A percentile compares a stretch with the other conserved stretches of the same genome.
phyloP scores from a whole-genome alignment of 768 basidiomycete genomes.

The Lactifluus rugatus region DNA sequence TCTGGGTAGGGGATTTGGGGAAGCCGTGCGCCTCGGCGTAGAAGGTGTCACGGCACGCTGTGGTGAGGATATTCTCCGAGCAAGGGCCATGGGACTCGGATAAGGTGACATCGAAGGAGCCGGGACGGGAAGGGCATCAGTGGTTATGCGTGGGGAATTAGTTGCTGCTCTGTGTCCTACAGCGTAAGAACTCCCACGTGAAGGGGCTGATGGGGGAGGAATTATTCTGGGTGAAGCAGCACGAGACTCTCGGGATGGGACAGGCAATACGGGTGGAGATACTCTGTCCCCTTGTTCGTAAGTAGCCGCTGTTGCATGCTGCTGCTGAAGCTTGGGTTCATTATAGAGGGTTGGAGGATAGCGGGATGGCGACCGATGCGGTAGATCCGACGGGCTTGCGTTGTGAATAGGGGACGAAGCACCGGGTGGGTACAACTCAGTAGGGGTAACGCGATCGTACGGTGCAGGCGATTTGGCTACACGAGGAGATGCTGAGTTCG shows the following conservation, averaged over 20 bases:
- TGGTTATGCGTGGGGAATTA: neutral
- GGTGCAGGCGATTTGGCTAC: neutral
- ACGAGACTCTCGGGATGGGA: slow-evolving; percentile 1
- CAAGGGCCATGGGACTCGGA: neutral
- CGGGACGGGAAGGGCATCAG: slow-evolving; percentile 9
- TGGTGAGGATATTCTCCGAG: neutral
- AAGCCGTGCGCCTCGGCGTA: slow-evolving; percentile 3
- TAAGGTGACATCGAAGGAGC: slow-evolving; percentile 12
- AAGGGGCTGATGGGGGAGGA: neutral
- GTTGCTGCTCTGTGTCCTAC: neutral
- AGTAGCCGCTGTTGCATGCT: neutral
- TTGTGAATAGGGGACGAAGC: neutral
- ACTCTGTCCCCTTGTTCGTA: neutral
- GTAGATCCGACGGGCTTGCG: neutral
- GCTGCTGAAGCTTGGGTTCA: slow-evolving; percentile 9
- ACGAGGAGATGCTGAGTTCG: slow-evolving; percentile 1
- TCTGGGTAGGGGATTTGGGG: slow-evolving; percentile 11
- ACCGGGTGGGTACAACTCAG: neutral
- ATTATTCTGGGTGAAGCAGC: neutral
- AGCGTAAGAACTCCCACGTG: neutral
- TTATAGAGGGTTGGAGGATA: slow-evolving; percentile 12
- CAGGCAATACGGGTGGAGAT: slow-evolving; percentile 2
- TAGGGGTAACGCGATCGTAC: neutral
- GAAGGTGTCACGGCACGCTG: neutral
- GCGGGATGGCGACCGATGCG: neutral